These are phyloP conservation scores for Chlorella sp. DNA, from an alignment of 139 green algal species.

Conservation along the genomic window DNA sequence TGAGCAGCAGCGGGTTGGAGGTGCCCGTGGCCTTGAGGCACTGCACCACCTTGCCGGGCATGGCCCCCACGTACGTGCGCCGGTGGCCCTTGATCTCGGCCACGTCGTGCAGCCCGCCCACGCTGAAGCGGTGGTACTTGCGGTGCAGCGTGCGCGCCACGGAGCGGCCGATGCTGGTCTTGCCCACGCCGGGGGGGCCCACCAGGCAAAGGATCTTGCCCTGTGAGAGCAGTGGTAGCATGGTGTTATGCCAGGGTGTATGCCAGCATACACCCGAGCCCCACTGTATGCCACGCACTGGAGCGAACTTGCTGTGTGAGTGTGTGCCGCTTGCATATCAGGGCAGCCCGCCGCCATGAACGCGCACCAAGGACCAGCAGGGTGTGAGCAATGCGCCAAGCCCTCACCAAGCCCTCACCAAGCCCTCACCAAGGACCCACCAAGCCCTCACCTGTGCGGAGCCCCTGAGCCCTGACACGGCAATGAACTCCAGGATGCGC, in stretches of 20 bases:
- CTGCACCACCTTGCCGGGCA: conserved; percentile 98
- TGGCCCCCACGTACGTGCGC: conserved; percentile 96
- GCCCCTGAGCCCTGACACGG: conserved; percentile 76
- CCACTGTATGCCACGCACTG: too few species aligned
- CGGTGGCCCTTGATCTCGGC: conserved; percentile 94
- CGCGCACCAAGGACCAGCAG: too few species aligned
- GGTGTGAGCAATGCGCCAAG: too few species aligned
- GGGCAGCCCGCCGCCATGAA: too few species aligned
- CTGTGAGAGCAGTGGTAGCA: too few species aligned
- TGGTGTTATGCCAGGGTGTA: too few species aligned
- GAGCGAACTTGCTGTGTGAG: too few species aligned
- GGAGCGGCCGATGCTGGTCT: conserved; percentile 85
- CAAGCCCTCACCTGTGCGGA: conserved; percentile 40
- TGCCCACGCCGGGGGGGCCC: conserved; percentile 90
- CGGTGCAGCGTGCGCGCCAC: conserved; percentile 78
- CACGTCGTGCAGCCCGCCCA: conserved; percentile 90
- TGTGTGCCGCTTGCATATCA: too few species aligned
- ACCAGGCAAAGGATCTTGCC: conserved; percentile 95
- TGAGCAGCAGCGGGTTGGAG: conserved; percentile 92
- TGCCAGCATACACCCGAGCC: too few species aligned
- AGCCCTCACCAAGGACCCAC: too few species aligned
- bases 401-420: too few species aligned
- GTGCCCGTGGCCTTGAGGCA: conserved; percentile 84
- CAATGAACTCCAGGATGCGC: conserved; percentile 97
- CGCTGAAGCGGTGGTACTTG: conserved; percentile 89